Percentiles rank a stretch among this genome's conserved stretches.
Conservation (phyloP, 768 basidiomycete species). For the Pleurotus citrinopileatus region DNA sequence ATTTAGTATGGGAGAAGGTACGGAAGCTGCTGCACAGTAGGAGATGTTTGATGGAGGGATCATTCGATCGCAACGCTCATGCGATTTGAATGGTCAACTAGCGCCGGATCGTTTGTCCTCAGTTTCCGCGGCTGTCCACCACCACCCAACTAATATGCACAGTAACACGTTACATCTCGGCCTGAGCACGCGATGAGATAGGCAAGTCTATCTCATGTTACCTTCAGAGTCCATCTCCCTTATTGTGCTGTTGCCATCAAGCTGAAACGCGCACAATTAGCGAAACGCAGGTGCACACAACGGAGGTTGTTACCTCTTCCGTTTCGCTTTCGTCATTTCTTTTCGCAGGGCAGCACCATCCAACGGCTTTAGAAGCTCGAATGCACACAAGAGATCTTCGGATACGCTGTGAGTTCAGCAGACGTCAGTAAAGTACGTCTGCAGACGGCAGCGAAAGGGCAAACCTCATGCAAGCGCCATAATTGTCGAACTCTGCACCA, state of each 20-base stretch:
- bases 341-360: conserved; percentile 93
- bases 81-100: no score
- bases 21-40: no score
- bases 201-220: background rate
- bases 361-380: conserved; percentile 94
- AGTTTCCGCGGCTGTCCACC: no score
- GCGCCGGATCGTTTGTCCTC: no score
- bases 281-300: background rate
- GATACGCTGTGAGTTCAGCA: conserved; percentile 62
- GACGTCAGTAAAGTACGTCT: conserved; percentile 15
- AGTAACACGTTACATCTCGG: background rate
- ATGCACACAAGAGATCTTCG: conserved; percentile 95
- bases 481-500: conserved; percentile 84
- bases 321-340: conserved; percentile 98
- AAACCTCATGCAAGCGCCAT: conserved; percentile 92
- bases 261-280: conserved; percentile 20
- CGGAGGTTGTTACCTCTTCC: conserved; percentile 72
- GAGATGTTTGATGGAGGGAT: no score
- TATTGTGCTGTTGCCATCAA: conserved; percentile 28
- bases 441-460: conserved; percentile 10
- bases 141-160: no score
- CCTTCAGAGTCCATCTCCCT: background rate
- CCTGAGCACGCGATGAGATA: background rate
- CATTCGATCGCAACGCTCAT: no score
- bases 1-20: no score